phyloP scores from a whole-genome alignment of 2,329 filamentous ascomycete genomes.

The Colletotrichum endophyticum region DNA sequence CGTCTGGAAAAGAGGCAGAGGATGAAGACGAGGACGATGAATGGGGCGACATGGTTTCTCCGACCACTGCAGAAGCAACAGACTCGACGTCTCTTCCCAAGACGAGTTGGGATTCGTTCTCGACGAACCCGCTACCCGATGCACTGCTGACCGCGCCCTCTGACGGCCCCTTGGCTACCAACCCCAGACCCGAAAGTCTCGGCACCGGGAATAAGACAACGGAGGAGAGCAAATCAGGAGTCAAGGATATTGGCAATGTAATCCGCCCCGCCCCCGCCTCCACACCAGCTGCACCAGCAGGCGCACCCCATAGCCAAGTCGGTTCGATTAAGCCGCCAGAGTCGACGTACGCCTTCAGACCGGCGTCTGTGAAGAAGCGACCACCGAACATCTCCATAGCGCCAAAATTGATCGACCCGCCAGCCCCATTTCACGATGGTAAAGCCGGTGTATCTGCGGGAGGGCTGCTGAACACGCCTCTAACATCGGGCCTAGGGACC shows the following conservation, averaged over 20 bases:
- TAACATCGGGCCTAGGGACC: background rate
- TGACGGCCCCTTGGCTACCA: background rate
- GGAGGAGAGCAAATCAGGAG: conserved; percentile 5
- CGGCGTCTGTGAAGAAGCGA: conserved; percentile 4
- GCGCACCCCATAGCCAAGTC: conserved; percentile 1
- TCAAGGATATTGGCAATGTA: conserved; percentile 7
- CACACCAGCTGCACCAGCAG: background rate
- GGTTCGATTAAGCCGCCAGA: background rate
- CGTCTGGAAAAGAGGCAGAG: conserved; percentile 13
- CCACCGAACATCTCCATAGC: conserved; percentile 3
- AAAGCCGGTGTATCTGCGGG: background rate
- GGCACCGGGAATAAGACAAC: background rate
- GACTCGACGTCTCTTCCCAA: conserved; percentile 9
- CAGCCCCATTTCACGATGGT: background rate
- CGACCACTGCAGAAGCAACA: conserved; percentile 30
- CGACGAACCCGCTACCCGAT: conserved; percentile 12
- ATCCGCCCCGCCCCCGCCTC: conserved; percentile 13
- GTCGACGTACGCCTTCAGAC: background rate
- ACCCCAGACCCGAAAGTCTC: background rate
- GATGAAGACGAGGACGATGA: conserved; percentile 45
- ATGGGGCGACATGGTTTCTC: conserved; percentile 66
- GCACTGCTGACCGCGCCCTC: background rate
- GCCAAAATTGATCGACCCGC: background rate
- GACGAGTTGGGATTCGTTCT: conserved; percentile 17
- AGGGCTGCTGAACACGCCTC: background rate